Conservation (phyloP, 2,329 filamentous ascomycete genomes). For the Aspergillus uvarum region DNA sequence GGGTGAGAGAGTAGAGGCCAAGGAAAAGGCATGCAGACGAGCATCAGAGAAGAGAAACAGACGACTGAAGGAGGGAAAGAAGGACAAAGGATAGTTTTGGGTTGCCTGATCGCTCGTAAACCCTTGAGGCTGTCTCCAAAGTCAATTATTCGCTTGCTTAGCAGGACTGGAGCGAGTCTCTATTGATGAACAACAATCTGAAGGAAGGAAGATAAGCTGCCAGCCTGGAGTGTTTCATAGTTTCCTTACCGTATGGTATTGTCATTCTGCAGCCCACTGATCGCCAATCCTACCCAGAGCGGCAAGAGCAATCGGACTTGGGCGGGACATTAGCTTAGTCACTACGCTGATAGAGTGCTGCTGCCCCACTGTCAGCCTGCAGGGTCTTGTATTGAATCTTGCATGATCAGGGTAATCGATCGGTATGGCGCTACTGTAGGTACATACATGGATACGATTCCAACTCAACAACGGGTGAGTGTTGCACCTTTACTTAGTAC, state of each 20-base stretch:
- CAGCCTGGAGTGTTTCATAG: neutral
- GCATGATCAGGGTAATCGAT: neutral
- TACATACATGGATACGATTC: neutral
- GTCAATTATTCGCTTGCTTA: neutral
- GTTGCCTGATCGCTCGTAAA: neutral
- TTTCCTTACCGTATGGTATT: neutral
- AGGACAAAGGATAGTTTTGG: neutral
- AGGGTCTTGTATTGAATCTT: neutral
- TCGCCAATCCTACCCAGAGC: neutral
- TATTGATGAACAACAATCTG: too few species aligned
- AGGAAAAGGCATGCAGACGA: too few species aligned
- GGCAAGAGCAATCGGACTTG: neutral
- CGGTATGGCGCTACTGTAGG: slow-evolving; percentile 5
- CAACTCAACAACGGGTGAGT: neutral
- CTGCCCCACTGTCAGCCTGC: neutral
- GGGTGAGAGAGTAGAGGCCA: too few species aligned
- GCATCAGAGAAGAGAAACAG: neutral
- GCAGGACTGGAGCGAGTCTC: too few species aligned
- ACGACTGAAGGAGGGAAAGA: neutral
- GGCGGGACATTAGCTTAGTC: neutral
- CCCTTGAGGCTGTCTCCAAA: neutral
- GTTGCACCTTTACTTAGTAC: too few species aligned
- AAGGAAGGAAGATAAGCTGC: neutral
- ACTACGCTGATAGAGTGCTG: neutral
- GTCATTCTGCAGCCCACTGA: neutral